Conservation (phyloP, 108 stramenopile species). For the Thalassiosira profunda region DNA sequence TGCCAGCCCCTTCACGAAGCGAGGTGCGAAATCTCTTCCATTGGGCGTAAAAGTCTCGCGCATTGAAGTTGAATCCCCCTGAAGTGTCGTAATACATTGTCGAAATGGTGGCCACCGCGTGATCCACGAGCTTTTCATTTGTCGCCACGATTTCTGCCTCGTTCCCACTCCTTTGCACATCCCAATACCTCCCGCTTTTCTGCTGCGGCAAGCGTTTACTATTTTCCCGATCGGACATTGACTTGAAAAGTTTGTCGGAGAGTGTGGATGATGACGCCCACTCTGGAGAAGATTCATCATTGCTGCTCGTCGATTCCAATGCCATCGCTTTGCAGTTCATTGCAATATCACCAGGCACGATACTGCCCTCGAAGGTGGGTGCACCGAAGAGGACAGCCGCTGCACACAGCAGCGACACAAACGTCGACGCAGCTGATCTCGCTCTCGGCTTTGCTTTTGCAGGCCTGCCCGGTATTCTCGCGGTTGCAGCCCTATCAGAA, state of each 20-base stretch:
- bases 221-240: conserved; percentile 7
- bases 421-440: background rate
- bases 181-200: conserved; percentile 45
- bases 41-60: conserved; percentile 57
- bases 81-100: conserved; percentile 86
- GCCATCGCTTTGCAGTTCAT: background rate
- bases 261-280: conserved; percentile 7
- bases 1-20: too few relatives aligned
- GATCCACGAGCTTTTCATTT: conserved; percentile 77
- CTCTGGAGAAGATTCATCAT: conserved; percentile 15
- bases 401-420: conserved; percentile 12
- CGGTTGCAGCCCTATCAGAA: background rate
- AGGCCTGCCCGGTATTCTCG: background rate
- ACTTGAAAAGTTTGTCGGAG: conserved; percentile 13
- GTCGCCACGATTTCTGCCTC: conserved; percentile 28
- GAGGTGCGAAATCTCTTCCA: conserved; percentile 58
- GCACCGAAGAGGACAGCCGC: conserved; percentile 16
- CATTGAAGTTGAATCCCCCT: conserved; percentile 70
- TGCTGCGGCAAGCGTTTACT: conserved; percentile 2
- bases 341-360: conserved; percentile 3
- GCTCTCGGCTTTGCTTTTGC: background rate
- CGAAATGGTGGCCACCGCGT: conserved; percentile 78
- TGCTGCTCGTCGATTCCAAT: background rate
- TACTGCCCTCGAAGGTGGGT: conserved; percentile 21
- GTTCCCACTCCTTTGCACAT: conserved; percentile 21